These are phyloP conservation scores for Hordeum vulgare DNA, from an alignment of 176 grass and related monocot genomes.

Conservation along the genomic window DNA sequence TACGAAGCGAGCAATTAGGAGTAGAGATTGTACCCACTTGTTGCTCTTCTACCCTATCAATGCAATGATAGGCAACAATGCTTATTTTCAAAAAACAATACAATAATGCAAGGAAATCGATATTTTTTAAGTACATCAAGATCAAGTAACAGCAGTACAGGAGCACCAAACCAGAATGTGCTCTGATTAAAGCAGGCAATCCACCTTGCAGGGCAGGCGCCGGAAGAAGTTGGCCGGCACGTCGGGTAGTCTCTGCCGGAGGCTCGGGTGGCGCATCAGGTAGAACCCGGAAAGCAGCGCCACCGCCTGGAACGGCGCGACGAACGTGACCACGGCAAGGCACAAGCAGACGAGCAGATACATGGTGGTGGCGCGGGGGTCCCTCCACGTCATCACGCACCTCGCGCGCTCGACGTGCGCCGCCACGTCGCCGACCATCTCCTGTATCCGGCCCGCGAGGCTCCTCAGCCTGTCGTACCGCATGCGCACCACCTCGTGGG, in stretches of 20 bases:
- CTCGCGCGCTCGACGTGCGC: conserved; percentile 47
- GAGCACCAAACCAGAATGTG: neutral
- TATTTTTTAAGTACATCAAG: neutral
- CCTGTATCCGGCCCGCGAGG: conserved; percentile 60
- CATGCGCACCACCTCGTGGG: conserved; percentile 64
- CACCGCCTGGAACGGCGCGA: conserved; percentile 56
- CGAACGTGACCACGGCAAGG: conserved; percentile 33
- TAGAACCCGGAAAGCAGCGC: conserved; percentile 56
- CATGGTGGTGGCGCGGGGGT: conserved; percentile 58
- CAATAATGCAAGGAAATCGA: no score
- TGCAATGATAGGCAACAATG: no score
- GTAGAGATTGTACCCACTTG: no score
- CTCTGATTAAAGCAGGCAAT: conserved; percentile 47
- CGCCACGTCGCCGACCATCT: conserved; percentile 65
- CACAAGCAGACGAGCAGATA: conserved; percentile 49
- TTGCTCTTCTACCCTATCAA: no score
- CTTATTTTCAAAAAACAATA: no score
- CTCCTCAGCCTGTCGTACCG: conserved; percentile 73
- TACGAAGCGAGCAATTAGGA: no score
- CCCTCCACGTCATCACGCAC: conserved; percentile 51
- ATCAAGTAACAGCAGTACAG: neutral
- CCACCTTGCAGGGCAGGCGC: conserved; percentile 59
- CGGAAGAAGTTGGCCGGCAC: conserved; percentile 62
- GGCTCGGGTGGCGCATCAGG: conserved; percentile 58
- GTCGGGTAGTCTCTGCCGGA: conserved; percentile 54